A percentile compares a stretch with the other conserved stretches of the same genome.
Evolutionary conservation across 306 rosid species (phyloP).

Genomic region (Cucurbita argyrosperma): DNA sequence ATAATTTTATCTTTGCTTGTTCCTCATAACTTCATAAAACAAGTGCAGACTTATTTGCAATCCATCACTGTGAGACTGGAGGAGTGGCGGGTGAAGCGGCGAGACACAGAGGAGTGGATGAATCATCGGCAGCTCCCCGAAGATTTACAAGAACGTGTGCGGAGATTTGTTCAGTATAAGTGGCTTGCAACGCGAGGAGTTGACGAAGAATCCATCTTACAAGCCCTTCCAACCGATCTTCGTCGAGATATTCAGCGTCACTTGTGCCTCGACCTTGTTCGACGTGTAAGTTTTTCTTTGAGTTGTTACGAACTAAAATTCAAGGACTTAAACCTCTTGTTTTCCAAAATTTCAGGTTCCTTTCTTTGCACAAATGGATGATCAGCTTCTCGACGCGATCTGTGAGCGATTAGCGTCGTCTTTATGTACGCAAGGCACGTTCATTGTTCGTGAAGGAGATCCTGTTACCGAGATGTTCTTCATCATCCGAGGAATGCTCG

Average conservation of each 20-base stretch:
- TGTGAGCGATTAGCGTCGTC: conserved; percentile 72
- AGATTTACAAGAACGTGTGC: conserved; percentile 49
- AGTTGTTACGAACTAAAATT: no score
- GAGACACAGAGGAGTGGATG: conserved; percentile 98
- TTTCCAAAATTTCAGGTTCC: conserved; percentile 47
- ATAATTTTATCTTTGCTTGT: not conserved
- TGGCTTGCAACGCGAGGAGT: conserved; percentile 94
- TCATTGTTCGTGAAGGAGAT: conserved; percentile 81
- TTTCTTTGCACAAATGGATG: conserved; percentile 86
- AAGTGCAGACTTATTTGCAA: conserved; percentile 79
- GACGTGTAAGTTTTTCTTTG: conserved; percentile 39
- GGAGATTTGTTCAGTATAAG: conserved; percentile 69
- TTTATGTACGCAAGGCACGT: conserved; percentile 62
- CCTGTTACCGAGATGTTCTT: conserved; percentile 90
- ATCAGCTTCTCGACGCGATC: conserved; percentile 72
- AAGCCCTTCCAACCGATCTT: conserved; percentile 54
- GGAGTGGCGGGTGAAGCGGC: conserved; percentile 83
- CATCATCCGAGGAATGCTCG: conserved; percentile 71
- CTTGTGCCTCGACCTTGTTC: conserved; percentile 78
- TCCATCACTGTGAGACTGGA: conserved; percentile 79
- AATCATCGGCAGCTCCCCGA: conserved; percentile 73
- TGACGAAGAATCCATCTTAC: conserved; percentile 66
- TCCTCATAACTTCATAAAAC: no score
- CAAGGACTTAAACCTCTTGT: not conserved
- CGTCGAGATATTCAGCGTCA: conserved; percentile 86